Base-by-base conservation (phyloP, 1,284 basidiomycete species). In the Fomitopsis palustris region DNA sequence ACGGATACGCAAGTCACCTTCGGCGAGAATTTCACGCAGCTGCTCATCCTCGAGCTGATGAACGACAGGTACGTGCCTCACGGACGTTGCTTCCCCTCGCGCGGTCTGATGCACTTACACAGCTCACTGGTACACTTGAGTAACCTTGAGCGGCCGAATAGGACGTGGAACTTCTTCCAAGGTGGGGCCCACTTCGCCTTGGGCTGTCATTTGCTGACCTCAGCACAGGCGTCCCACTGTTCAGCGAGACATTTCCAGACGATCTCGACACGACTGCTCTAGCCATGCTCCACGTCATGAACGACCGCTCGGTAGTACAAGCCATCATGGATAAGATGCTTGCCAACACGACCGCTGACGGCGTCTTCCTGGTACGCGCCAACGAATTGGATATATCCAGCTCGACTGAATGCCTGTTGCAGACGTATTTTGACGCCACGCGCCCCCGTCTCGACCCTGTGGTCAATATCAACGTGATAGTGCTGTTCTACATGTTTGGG, bases 301-400 rank as follows among this genome's bases (percentile, higher is more conserved):
- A 67, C 8, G 72, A 75, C 54, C 64, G 67, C 42, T 65, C 65
- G n/a, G 62, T 74, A 10, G 71, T 73, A 19, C 66, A 71, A 35
- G 74, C 75, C 10, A 74, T 83, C 4, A 79, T 84, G 75, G 77
- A 83, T 61, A 80, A 83, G 54, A 83, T 83, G 75, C 72, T 84
- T 10, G 66, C 73, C 41, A 78, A 78, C 57, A 66, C 76, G 5
- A 75, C 78, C 58, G 61, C 68, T n/a, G 81, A 84, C 62, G 78
- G 78, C n/a, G 80, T 83, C 49, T 72, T 78, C 23, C 75, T 75
- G 70, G 79, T 77, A 68, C 10, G 7, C 3, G 7, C 42, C 9
- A 29, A 52, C 33, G 2, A 27, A 31, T 43, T 14, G 23, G 7
- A 5, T 7, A 14, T n/a, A 14, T n/a, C 6, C 29, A 16, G 3